Percentiles rank a stretch among this genome's conserved stretches.
phyloP scores from a whole-genome alignment of 768 basidiomycete genomes.

The Leccinum olivaceopallidum region DNA sequence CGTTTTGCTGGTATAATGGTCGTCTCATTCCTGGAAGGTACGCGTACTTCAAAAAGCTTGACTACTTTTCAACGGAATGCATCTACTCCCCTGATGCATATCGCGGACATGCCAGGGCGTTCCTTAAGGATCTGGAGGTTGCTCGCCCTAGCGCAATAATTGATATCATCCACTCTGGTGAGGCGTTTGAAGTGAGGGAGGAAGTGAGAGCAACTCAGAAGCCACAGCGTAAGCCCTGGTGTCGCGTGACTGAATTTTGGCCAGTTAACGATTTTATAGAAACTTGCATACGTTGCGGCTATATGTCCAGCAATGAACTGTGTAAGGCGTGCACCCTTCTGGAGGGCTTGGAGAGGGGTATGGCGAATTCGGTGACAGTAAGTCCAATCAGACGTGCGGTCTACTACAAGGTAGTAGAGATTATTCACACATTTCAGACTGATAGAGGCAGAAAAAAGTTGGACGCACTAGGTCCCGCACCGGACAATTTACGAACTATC shows the following conservation, averaged over 20 bases:
- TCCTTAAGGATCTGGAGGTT: slow-evolving; percentile 94
- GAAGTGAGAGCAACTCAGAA: slow-evolving; percentile 86
- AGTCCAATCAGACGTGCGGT: slow-evolving; percentile 27
- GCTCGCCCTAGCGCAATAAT: slow-evolving; percentile 94
- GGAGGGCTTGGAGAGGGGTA: slow-evolving; percentile 87
- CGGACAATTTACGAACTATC: slow-evolving; percentile 74
- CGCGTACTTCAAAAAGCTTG: slow-evolving; percentile 98
- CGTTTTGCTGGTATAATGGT: slow-evolving; percentile 1
- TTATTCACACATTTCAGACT: slow-evolving; percentile 43
- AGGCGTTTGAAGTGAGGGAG: slow-evolving; percentile 84
- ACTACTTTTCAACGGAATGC: slow-evolving; percentile 99
- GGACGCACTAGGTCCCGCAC: slow-evolving; percentile 56
- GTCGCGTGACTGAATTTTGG: slow-evolving; percentile 1
- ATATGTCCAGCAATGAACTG: slow-evolving; percentile 96
- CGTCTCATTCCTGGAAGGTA: slow-evolving; percentile 60
- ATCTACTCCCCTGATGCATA: slow-evolving; percentile 99
- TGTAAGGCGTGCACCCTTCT: slow-evolving; percentile 92
- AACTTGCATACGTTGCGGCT: slow-evolving; percentile 89
- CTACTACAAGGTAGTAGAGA: background rate
- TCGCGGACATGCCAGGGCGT: slow-evolving; percentile 91
- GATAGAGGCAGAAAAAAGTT: slow-evolving; percentile 67
- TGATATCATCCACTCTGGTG: slow-evolving; percentile 96
- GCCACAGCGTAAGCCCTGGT: slow-evolving; percentile 65
- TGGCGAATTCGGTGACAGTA: slow-evolving; percentile 64
- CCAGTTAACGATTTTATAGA: slow-evolving; percentile 45